These are phyloP conservation scores for Gossypium mustelinum DNA, from an alignment of 345 rosid genomes.

Conservation along the genomic window DNA sequence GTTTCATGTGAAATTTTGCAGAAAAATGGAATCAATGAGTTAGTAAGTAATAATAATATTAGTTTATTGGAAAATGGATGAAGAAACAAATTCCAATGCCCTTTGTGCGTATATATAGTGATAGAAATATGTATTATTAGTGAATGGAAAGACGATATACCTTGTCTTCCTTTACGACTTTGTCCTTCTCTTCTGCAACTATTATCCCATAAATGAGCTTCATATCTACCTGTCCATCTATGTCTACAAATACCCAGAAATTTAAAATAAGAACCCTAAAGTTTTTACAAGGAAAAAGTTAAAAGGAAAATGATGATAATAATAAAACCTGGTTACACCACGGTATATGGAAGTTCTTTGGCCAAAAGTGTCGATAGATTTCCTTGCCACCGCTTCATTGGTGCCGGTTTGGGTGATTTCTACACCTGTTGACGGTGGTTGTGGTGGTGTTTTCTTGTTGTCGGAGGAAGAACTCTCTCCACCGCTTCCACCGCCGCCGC, in stretches of 20 bases:
- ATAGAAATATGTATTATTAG: background rate
- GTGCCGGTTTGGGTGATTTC: conserved; percentile 18
- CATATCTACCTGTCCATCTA: conserved; percentile 47
- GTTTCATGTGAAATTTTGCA: conserved; percentile 16
- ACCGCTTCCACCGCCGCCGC: conserved; percentile 18
- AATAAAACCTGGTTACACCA: conserved; percentile 75
- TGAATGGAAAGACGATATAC: background rate
- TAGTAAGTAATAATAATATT: conserved; percentile 7
- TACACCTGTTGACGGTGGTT: conserved; percentile 4
- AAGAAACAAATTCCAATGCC: conserved; percentile 1
- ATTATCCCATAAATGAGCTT: conserved; percentile 27
- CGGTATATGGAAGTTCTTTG: conserved; percentile 94
- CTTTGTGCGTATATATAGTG: too few species aligned
- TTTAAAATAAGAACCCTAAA: background rate
- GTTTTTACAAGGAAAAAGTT: background rate
- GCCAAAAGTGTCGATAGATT: conserved; percentile 75
- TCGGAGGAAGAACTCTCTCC: conserved; percentile 32
- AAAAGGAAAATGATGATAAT: background rate
- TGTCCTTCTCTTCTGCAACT: conserved; percentile 49
- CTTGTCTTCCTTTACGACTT: conserved; percentile 29
- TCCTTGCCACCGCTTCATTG: conserved; percentile 50
- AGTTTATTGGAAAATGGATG: background rate
- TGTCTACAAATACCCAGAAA: background rate
- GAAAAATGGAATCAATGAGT: conserved; percentile 12
- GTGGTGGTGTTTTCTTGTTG: conserved; percentile 28